Conservation (phyloP, 2,329 filamentous ascomycete species). For the Uncinocarpus reesii region DNA sequence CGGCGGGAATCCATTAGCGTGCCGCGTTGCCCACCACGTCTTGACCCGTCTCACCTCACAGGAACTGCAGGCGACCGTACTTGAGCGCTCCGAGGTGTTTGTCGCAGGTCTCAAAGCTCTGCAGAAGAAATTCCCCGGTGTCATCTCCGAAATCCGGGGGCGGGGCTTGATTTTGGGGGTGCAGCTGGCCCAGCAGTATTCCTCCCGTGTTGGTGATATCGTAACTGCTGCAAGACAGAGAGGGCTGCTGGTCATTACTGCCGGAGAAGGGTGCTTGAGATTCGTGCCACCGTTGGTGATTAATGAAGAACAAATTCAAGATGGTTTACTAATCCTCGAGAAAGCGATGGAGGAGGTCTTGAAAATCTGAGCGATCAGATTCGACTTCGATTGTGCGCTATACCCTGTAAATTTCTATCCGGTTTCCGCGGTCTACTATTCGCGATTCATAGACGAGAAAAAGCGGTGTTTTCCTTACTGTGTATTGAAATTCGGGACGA, state of each 20-base stretch:
- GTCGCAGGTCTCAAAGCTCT: constrained; percentile 48
- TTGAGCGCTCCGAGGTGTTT: constrained; percentile 55
- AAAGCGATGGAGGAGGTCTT: constrained; percentile 52
- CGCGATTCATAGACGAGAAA: not conserved
- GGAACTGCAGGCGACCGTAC: constrained; percentile 58
- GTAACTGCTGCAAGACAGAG: constrained; percentile 78
- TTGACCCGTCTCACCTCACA: constrained; percentile 64
- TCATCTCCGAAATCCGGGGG: constrained; percentile 71
- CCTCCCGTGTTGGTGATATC: constrained; percentile 45
- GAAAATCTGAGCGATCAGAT: constrained; percentile 15
- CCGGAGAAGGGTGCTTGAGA: constrained; percentile 79
- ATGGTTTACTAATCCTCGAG: constrained; percentile 65
- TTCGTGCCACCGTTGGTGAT: constrained; percentile 85
- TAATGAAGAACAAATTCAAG: constrained; percentile 65
- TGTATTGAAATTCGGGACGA: too few relatives aligned
- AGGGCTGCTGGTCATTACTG: constrained; percentile 82
- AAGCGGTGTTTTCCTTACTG: not conserved
- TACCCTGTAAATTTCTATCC: not conserved
- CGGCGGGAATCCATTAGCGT: constrained; percentile 81
- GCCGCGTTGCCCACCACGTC: constrained; percentile 75
- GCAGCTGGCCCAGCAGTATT: constrained; percentile 62
- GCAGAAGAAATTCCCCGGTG: constrained; percentile 53
- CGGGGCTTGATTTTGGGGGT: constrained; percentile 76
- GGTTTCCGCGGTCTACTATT: not conserved
- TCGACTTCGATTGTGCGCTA: not conserved